phyloP scores from a whole-genome alignment of 768 basidiomycete genomes.

The Hemileccinum rubropunctum region DNA sequence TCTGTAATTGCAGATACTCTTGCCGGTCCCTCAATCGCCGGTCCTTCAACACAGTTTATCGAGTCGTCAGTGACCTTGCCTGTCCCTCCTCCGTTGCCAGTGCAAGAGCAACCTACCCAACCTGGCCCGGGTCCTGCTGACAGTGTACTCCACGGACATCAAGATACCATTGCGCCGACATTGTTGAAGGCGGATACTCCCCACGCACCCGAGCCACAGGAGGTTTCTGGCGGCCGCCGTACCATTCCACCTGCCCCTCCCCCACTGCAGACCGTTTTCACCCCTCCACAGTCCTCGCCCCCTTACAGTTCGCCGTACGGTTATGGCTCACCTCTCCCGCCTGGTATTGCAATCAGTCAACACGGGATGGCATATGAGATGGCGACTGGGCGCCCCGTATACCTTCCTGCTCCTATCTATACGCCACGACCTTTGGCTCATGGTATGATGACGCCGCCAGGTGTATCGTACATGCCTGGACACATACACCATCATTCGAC shows the following conservation, averaged over 20 bases:
- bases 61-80: slow-evolving; percentile 8
- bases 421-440: slow-evolving; percentile 66
- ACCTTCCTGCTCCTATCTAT: slow-evolving; percentile 64
- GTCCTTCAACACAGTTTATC: slow-evolving; percentile 11
- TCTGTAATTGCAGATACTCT: slow-evolving; percentile 11
- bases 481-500: slow-evolving; percentile 62
- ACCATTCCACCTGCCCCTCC: slow-evolving; percentile 39
- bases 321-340: slow-evolving; percentile 55
- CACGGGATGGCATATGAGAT: slow-evolving; percentile 82
- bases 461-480: slow-evolving; percentile 52
- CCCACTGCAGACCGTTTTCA: slow-evolving; percentile 44
- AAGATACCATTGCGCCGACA: slow-evolving; percentile 24
- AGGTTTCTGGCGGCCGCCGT: slow-evolving; percentile 21
- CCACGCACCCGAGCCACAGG: slow-evolving; percentile 18
- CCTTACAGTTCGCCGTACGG: slow-evolving; percentile 67
- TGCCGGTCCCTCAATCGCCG: slow-evolving; percentile 2
- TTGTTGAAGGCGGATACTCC: slow-evolving; percentile 32
- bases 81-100: slow-evolving; percentile 6
- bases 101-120: slow-evolving; percentile 11
- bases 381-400: slow-evolving; percentile 78
- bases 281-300: slow-evolving; percentile 46
- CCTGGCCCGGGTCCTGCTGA: slow-evolving; percentile 12
- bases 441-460: slow-evolving; percentile 48
- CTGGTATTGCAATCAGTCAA: slow-evolving; percentile 69
- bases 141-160: slow-evolving; percentile 25